phyloP scores from a whole-genome alignment of 208 protist genomes.

The Leishmania aethiopica region DNA sequence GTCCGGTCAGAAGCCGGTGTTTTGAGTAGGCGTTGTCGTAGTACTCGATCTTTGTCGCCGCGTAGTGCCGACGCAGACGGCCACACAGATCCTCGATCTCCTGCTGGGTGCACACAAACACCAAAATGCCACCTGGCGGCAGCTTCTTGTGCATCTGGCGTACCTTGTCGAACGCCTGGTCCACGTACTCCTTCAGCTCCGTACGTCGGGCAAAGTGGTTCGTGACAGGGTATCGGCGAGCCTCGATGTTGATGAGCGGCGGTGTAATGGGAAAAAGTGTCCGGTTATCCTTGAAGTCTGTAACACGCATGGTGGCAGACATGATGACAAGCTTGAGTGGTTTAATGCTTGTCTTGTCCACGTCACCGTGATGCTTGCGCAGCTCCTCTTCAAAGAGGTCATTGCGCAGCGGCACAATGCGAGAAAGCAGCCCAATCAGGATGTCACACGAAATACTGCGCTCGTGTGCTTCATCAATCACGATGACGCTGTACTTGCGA shows the following conservation, averaged over 20 bases:
- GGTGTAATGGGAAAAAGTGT: constrained; percentile 95
- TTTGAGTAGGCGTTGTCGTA: constrained; percentile 82
- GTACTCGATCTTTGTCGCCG: constrained; percentile 85
- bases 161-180: constrained; percentile 95
- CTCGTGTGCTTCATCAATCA: constrained; percentile 99
- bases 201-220: constrained; percentile 97
- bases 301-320: constrained; percentile 93
- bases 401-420: constrained; percentile 96
- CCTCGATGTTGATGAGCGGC: constrained; percentile 95
- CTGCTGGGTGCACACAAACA: constrained; percentile 97
- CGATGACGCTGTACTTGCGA: constrained; percentile 96
- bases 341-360: constrained; percentile 62
- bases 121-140: constrained; percentile 97
- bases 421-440: constrained; percentile 98
- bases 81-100: constrained; percentile 95
- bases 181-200: constrained; percentile 93
- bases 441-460: constrained; percentile 96
- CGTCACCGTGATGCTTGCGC: constrained; percentile 46
- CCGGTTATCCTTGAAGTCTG: constrained; percentile 95
- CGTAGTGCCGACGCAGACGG: constrained; percentile 84
- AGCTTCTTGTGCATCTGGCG: constrained; percentile 97
- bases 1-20: constrained; percentile 42
- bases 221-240: constrained; percentile 97
- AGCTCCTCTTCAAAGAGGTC: constrained; percentile 85
- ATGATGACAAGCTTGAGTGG: constrained; percentile 93